Percentiles rank a stretch among this genome's conserved stretches.
Conservation (phyloP, 805 yeast species). For the Saccharomycopsis sp. region DNA sequence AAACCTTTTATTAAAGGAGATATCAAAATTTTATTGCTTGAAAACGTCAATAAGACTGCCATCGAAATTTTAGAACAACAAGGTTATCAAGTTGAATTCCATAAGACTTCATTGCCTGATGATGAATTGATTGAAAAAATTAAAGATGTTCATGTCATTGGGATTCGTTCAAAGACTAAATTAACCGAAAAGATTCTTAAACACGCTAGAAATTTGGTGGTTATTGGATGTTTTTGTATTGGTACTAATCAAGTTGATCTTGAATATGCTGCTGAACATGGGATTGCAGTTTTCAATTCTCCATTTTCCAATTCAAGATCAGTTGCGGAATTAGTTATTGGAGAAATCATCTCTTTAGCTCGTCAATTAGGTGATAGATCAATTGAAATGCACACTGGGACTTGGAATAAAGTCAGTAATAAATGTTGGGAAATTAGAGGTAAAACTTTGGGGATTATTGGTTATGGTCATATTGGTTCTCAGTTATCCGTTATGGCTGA, state of each 20-base stretch:
- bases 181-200: conserved; percentile 67
- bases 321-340: conserved; percentile 95
- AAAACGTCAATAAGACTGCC: conserved; percentile 91
- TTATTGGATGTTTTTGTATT: conserved; percentile 96
- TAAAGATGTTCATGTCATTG: conserved; percentile 89
- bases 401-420: conserved; percentile 93
- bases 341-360: conserved; percentile 87
- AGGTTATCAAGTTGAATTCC: conserved; percentile 95
- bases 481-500: conserved; percentile 96
- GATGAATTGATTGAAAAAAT: conserved; percentile 92
- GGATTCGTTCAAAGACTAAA: conserved; percentile 95
- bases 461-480: conserved; percentile 97
- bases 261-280: conserved; percentile 81
- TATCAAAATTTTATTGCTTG: conserved; percentile 80
- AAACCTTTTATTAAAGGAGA: conserved; percentile 96
- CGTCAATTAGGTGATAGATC: conserved; percentile 97
- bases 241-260: conserved; percentile 98
- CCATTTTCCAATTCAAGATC: conserved; percentile 98
- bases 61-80: conserved; percentile 73
- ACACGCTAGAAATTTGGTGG: conserved; percentile 83
- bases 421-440: conserved; percentile 99
- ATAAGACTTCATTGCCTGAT: conserved; percentile 81
- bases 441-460: conserved; percentile 92
- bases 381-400: conserved; percentile 88
- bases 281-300: conserved; percentile 95